A percentile compares a stretch with the other conserved stretches of the same genome.
phyloP scores from a whole-genome alignment of 495 filamentous ascomycete species.

The Amorphotheca resinae region DNA sequence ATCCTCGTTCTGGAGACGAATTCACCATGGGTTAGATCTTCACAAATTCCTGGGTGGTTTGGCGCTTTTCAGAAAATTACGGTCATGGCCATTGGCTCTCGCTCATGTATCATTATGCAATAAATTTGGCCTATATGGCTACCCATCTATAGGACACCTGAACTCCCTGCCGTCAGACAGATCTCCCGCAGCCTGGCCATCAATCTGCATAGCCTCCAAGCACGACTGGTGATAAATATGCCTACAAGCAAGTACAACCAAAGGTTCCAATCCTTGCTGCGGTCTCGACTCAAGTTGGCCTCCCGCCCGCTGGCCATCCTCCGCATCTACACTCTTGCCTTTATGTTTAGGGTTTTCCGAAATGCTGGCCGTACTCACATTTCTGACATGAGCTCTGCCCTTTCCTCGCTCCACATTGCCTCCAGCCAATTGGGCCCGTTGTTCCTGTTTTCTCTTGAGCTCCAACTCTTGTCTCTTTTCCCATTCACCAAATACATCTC shows the following conservation, averaged over 20 bases:
- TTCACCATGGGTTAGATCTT: too few relatives aligned
- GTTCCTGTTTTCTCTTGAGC: constrained; percentile 26
- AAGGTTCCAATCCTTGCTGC: constrained; percentile 28
- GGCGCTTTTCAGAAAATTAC: too few relatives aligned
- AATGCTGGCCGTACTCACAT: constrained; percentile 18
- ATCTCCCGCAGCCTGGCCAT: constrained; percentile 18
- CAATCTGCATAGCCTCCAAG: constrained; percentile 40
- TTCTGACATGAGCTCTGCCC: constrained; percentile 19
- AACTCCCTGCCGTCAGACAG: constrained; percentile 30
- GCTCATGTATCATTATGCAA: constrained; percentile 3
- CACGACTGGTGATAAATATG: constrained; percentile 52
- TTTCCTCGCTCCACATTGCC: constrained; percentile 22
- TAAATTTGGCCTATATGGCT: constrained; percentile 15
- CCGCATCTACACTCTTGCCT: constrained; percentile 18
- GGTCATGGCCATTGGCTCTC: too few relatives aligned
- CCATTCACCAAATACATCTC: constrained; percentile 71
- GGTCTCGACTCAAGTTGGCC: constrained; percentile 6
- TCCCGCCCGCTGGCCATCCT: constrained; percentile 12
- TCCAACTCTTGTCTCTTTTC: constrained; percentile 46
- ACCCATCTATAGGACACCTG: constrained; percentile 45
- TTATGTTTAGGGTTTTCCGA: constrained; percentile 24
- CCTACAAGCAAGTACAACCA: constrained; percentile 47
- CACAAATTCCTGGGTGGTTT: too few relatives aligned
- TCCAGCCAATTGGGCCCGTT: constrained; percentile 16
- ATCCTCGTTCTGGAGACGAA: too few relatives aligned